Base-by-base conservation (phyloP, 2,329 filamentous ascomycete genomes). In the Chrysoporthe cubensis region DNA sequence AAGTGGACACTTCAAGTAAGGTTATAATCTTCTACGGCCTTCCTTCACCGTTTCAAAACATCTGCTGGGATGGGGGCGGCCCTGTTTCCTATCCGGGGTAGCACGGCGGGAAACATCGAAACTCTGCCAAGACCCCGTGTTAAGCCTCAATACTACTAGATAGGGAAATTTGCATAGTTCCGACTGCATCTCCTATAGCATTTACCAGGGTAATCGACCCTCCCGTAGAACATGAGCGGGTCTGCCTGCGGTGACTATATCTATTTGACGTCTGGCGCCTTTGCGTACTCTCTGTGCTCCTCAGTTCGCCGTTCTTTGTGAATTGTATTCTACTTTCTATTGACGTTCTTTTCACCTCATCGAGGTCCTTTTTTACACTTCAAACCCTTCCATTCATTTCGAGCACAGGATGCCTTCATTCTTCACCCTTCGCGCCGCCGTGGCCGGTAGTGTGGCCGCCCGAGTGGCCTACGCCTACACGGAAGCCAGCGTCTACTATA, bases 391-490 rank as follows among this genome's bases (percentile, higher is more conserved):
- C 16, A 59, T 42, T 44, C 40, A 13, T 42, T 42, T 4, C 42
- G 9, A 21, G 57, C 57, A 59, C 37, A 59, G n/a, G n/a, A 59
- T 59, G 57, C n/a, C 57, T 59, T 59, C 4, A 26, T 26, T 26
- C 1, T 43, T 42, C 4, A n/a, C 57, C 2, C 37, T 59, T 42
- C 57, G 37, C 3, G 37, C 57, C 18, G 57, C 57, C 18, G 7
- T 59, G 14, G 57, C 37, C 21, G 57, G 57, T 18, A 59, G 37
- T 14, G 37, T 32, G 2, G 57, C 18, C 42, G 57, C 57, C 18
- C 57, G 37, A 26, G 40, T 61, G 11, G 58, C 58, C 14, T 54
- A 72, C 42, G 74, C 74, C 37, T 75, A 75, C 69, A 75, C 74
- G 56, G 62, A 71, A 43, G 69, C 73, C 68, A 71, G 68, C 64